Evolutionary conservation across 2,329 filamentous ascomycete species (phyloP), one percentile per base, ranked within the genome.

Genomic region (Sarocladium brachiariae): DNA sequence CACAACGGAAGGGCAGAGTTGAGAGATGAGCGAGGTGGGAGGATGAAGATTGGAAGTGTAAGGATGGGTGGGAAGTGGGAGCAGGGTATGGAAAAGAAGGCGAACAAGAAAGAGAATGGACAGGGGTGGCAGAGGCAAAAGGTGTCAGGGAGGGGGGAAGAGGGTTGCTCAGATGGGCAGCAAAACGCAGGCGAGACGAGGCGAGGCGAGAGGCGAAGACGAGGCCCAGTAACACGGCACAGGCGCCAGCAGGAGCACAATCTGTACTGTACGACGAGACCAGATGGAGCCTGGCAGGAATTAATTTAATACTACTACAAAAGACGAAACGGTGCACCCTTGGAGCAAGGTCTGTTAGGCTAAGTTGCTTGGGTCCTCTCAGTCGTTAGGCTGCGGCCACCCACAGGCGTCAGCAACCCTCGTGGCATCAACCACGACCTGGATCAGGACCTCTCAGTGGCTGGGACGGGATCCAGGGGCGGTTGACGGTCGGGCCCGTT

Each of bases 21-120:
- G 50, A 50, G 41, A 49, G 38, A 34, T 27, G 23, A 45, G 48
- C 50, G 34, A 50, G 35, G 30, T 24, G 25, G 33, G 25, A 50
- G 38, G 49, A 33, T 23, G 54, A 53, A 51, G 53, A 35, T 25
- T 45, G 16, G 33, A 51, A 38, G 23, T 31, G 31, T 39, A 13
- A 18, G 47, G 27, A 21, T 23, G 50, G 13, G 31, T 18, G 27
- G 30, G 33, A 30, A 43, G 45, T 41, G 47, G 38, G 45, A 48
- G 41, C 35, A 51, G 46, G 49, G 49, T 39, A 35, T 34, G 39
- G 49, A 43, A 49, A 50, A 30, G 21, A 16, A 47, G 43, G 24
- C 24, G 14, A 33, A 16, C 25, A 14, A 33, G 25, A n/a, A 19
- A 19, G n/a, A 19, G 39, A 23, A 16, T 9, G 35, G 35, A 8